Conservation (phyloP, 805 yeast species). For the Candida loeiensis region DNA sequence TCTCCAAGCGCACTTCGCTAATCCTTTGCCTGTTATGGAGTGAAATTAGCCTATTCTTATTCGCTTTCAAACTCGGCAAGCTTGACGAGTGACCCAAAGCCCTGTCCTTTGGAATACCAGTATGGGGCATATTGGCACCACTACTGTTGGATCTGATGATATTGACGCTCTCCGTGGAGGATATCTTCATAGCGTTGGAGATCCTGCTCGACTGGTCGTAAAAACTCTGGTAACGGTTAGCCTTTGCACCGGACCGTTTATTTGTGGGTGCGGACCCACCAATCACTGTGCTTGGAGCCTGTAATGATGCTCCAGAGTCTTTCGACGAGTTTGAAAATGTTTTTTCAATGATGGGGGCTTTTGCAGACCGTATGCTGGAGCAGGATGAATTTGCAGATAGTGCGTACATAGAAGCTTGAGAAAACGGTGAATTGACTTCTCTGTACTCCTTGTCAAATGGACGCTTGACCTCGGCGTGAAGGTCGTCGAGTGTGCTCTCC, state of each 20-base stretch:
- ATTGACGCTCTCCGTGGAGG: constrained; percentile 30
- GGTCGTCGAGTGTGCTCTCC: neutral
- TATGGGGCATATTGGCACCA: constrained; percentile 8
- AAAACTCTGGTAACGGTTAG: constrained; percentile 45
- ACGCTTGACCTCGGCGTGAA: neutral
- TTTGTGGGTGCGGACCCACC: constrained; percentile 17
- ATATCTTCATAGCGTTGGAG: constrained; percentile 40
- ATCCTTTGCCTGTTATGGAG: constrained; percentile 8
- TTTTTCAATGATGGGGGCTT: constrained; percentile 25
- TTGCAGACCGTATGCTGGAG: constrained; percentile 24
- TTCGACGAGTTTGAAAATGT: constrained; percentile 32
- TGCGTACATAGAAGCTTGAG: constrained; percentile 5
- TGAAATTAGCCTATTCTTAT: constrained; percentile 8
- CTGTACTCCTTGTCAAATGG: constrained; percentile 4
- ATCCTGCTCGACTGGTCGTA: constrained; percentile 43
- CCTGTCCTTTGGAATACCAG: constrained; percentile 11
- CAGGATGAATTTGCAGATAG: constrained; percentile 34
- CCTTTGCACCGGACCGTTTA: constrained; percentile 41
- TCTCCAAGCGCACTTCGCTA: neutral
- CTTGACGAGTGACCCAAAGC: constrained; percentile 22
- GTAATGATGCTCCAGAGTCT: constrained; percentile 19
- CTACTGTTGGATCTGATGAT: constrained; percentile 15
- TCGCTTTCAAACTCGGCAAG: constrained; percentile 19
- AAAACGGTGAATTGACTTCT: constrained; percentile 7
- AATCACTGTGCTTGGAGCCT: neutral